A percentile compares a stretch with the other conserved stretches of the same genome.
Evolutionary conservation across 73 alveolate species (phyloP).

Genomic region (Tetrahymena malaccensis): DNA sequence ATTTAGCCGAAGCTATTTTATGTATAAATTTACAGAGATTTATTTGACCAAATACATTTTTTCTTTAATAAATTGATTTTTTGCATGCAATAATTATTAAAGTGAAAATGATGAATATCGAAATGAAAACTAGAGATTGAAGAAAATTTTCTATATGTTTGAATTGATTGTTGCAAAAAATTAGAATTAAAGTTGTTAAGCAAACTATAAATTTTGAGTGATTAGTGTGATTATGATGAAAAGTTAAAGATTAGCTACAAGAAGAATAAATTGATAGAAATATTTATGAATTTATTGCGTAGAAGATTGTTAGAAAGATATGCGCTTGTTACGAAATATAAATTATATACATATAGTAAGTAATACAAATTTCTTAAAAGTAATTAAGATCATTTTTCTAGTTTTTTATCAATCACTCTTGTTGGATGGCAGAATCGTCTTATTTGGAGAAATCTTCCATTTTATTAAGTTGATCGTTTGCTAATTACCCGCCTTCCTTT

Average conservation of each 20-base stretch:
- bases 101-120: too few species aligned
- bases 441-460: not conserved
- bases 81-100: too few species aligned
- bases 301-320: not conserved
- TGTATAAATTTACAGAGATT: too few species aligned
- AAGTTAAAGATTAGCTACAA: not conserved
- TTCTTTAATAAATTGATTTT: too few species aligned
- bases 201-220: not conserved
- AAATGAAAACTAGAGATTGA: too few species aligned
- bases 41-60: too few species aligned
- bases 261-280: not conserved
- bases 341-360: not conserved
- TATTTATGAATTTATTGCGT: not conserved
- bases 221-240: not conserved
- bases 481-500: not conserved
- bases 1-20: too few species aligned
- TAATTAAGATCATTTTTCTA: not conserved
- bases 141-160: too few species aligned
- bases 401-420: not conserved
- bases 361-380: not conserved
- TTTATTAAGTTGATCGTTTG: not conserved
- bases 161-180: not conserved
- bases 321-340: not conserved
- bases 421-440: not conserved
- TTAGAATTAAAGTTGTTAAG: not conserved